A percentile compares a stretch with the other conserved stretches of the same genome.
Evolutionary conservation across 192 early-diverging fungal species (phyloP).

Genomic region (Coemansia sp.): DNA sequence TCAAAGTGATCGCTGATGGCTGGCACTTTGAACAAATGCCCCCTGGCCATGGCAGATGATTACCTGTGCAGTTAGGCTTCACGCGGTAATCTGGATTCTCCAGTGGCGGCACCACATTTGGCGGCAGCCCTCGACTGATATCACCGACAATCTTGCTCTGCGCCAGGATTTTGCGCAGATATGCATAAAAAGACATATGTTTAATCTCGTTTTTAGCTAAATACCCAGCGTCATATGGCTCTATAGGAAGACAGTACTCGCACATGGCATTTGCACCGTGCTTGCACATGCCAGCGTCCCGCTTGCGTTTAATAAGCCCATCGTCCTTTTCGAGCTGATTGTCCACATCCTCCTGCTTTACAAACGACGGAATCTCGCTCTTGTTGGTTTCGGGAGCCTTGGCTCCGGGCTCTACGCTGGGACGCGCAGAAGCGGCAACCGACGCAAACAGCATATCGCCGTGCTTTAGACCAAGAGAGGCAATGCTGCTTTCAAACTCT

Average conservation of each 20-base stretch:
- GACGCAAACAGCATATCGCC: slow-evolving; percentile 44
- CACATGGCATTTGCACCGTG: slow-evolving; percentile 46
- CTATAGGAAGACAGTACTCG: slow-evolving; percentile 40
- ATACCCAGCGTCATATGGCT: slow-evolving; percentile 90
- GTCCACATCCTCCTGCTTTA: slow-evolving; percentile 75
- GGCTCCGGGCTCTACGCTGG: slow-evolving; percentile 20
- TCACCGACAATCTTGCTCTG: slow-evolving; percentile 64
- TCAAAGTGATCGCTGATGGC: slow-evolving; percentile 87
- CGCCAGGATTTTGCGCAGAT: slow-evolving; percentile 73
- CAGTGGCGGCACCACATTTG: slow-evolving; percentile 74
- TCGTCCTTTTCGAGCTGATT: slow-evolving; percentile 73
- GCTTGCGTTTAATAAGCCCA: slow-evolving; percentile 78
- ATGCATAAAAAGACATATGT: slow-evolving; percentile 95
- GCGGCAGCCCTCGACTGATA: slow-evolving; percentile 38
- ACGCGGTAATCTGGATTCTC: slow-evolving; percentile 84
- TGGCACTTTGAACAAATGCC: slow-evolving; percentile 99
- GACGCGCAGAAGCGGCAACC: slow-evolving; percentile 27
- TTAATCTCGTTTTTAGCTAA: slow-evolving; percentile 91
- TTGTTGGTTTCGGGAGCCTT: not conserved
- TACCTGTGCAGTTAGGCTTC: slow-evolving; percentile 71
- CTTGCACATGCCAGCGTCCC: slow-evolving; percentile 76
- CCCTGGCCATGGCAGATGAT: slow-evolving; percentile 87
- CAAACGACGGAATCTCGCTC: slow-evolving; percentile 12
- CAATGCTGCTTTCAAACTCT: slow-evolving; percentile 35
- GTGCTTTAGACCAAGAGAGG: slow-evolving; percentile 41